Percentiles rank a stretch among this genome's conserved stretches.
Evolutionary conservation across 768 basidiomycete species (phyloP).

Genomic region (Amanita pallidorosea): DNA sequence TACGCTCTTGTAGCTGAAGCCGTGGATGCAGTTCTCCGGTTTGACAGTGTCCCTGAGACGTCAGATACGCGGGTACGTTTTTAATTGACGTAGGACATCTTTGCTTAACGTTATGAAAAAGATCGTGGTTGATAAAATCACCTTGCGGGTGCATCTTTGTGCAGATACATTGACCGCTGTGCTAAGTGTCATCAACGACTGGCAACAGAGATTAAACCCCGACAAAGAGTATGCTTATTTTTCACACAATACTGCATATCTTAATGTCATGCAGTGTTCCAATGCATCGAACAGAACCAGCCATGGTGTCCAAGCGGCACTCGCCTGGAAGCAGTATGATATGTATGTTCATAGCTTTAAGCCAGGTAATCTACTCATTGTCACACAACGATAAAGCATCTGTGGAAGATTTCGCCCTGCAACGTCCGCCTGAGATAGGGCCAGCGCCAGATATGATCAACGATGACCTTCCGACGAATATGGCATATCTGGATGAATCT

Average conservation of each 20-base stretch:
- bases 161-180: constrained; percentile 66
- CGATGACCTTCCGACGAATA: constrained; percentile 86
- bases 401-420: constrained; percentile 79
- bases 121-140: constrained; percentile 45
- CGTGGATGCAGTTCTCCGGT: neutral
- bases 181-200: constrained; percentile 41
- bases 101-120: constrained; percentile 14
- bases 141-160: constrained; percentile 56
- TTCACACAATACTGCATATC: neutral
- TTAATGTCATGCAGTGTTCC: constrained; percentile 13
- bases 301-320: constrained; percentile 19
- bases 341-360: constrained; percentile 17
- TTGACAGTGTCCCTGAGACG: neutral
- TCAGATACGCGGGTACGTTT: neutral
- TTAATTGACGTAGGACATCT: no score
- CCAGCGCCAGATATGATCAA: constrained; percentile 78
- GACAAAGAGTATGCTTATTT: constrained; percentile 16
- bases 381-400: constrained; percentile 33
- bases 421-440: constrained; percentile 61
- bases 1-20: constrained; percentile 38
- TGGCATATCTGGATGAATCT: constrained; percentile 78
- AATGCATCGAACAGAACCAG: constrained; percentile 17
- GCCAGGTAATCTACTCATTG: neutral
- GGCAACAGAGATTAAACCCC: constrained; percentile 24
- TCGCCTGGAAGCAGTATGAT: constrained; percentile 18